phyloP scores from a whole-genome alignment of 371 early-diverging fungal species.

The Lichtheimia ramosa region DNA sequence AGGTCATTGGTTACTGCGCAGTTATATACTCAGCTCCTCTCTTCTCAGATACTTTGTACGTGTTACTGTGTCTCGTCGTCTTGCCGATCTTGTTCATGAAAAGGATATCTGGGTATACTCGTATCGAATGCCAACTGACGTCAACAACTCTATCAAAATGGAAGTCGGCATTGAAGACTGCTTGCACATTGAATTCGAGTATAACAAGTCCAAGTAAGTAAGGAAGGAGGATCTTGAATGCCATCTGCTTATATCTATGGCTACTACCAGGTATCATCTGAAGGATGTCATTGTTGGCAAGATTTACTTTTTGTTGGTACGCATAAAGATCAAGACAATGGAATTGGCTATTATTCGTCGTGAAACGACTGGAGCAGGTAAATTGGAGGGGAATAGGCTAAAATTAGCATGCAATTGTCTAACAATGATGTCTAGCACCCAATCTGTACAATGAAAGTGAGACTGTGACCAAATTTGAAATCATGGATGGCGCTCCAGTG shows the following conservation, averaged over 20 bases:
- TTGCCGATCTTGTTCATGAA: constrained; percentile 73
- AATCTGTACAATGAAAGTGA: constrained; percentile 98
- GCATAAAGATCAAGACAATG: constrained; percentile 99
- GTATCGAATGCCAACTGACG: constrained; percentile 83
- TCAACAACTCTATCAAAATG: constrained; percentile 91
- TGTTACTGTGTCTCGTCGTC: constrained; percentile 77
- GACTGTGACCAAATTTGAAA: constrained; percentile 97
- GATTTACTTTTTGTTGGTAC: constrained; percentile 97
- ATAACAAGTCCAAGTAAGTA: constrained; percentile 86
- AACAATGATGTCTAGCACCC: constrained; percentile 56
- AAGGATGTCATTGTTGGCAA: constrained; percentile 98
- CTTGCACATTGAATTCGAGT: constrained; percentile 93
- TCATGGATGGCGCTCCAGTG: constrained; percentile 99
- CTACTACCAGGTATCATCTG: constrained; percentile 72
- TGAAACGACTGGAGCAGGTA: constrained; percentile 91
- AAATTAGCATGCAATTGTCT: background rate
- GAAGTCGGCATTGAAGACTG: constrained; percentile 97
- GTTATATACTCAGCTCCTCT: too few species aligned
- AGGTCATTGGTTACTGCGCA: too few species aligned
- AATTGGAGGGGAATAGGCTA: background rate
- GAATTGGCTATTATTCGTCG: constrained; percentile 96
- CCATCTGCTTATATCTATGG: background rate
- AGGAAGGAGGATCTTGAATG: background rate
- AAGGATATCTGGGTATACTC: constrained; percentile 91
- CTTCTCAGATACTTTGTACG: constrained; percentile 77